Evolutionary conservation across 2,329 filamentous ascomycete species (phyloP), one percentile per base, ranked within the genome.

Genomic region (Emmonsiellopsis sp.): DNA sequence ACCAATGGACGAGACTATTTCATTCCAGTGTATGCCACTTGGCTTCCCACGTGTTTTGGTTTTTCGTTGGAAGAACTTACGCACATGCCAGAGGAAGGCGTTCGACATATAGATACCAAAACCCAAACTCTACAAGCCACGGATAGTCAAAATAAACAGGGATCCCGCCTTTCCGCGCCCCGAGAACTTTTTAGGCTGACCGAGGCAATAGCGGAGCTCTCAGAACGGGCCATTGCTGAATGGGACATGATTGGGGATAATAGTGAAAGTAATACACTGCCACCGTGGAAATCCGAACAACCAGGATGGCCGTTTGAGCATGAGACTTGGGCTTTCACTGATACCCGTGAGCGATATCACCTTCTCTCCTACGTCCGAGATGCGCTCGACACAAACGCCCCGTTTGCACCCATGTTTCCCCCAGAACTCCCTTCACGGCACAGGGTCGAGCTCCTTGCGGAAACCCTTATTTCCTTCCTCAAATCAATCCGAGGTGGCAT

Each of bases 171-270:
- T 65, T 92, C 90, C 9, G 90, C 90, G 1, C 92, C 93, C 0
- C 84, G 87, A 56, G 92, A 96, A 68, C 77, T 97, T 7, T 94
- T 95, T 71, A 85, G 85, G 65, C 80, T 98, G 63, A 96, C 90
- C 5, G 88, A 95, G 67, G 82, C 84, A 9, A 78, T 95, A 68
- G 80, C 83, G 63, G 76, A 79, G 60, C 65, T 83, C 60, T 74
- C 74, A 32, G 78, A 81, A 59, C 75, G 81, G 36, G 76, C 79
- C 9, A 68, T 83, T 31, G 81, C 81, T 7, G 82, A 84, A 59
- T 84, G 80, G 80, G 76, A 74, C 46, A 85, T 84, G 81, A 77
- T 73, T 32, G 69, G 71, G 36, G 53, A 64, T 48, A 56, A 59
- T 49, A 57, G 60, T 52, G 52, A 65, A 37, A 63, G 65, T 11